phyloP scores from a whole-genome alignment of 164 flowering plant genomes.

The Magnolia officinalis region DNA sequence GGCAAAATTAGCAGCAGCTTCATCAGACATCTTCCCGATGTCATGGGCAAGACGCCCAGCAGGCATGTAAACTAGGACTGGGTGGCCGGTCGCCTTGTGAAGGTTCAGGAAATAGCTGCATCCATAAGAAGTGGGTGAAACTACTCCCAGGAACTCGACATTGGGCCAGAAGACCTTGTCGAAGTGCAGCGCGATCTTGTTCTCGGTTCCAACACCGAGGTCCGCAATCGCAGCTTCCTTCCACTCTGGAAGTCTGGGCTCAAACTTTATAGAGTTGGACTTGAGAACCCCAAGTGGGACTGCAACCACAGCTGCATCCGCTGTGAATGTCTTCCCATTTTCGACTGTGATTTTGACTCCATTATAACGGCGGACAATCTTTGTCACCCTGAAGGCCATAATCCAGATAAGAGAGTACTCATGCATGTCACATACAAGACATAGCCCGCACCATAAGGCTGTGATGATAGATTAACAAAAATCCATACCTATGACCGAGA shows the following conservation, averaged over 20 bases:
- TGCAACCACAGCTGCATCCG: slow-evolving; percentile 85
- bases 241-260: slow-evolving; percentile 91
- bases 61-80: slow-evolving; percentile 95
- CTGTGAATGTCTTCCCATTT: slow-evolving; percentile 67
- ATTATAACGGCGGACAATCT: slow-evolving; percentile 41
- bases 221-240: slow-evolving; percentile 77
- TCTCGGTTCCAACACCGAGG: slow-evolving; percentile 87
- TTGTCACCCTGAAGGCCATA: slow-evolving; percentile 53
- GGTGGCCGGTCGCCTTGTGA: slow-evolving; percentile 88
- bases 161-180: slow-evolving; percentile 94
- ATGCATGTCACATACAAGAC: not conserved
- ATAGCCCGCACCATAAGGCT: not conserved
- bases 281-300: slow-evolving; percentile 88
- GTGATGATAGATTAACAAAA: not conserved
- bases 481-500: slow-evolving; percentile 62
- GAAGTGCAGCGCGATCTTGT: slow-evolving; percentile 81
- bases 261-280: slow-evolving; percentile 52
- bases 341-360: slow-evolving; percentile 83
- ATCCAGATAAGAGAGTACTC: not conserved
- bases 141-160: slow-evolving; percentile 95
- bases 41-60: slow-evolving; percentile 84
- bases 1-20: slow-evolving; percentile 86
- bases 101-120: slow-evolving; percentile 96
- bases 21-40: slow-evolving; percentile 89
- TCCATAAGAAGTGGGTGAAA: slow-evolving; percentile 71